Conservation (phyloP, 495 filamentous ascomycete genomes). For the Cercophora sp. region DNA sequence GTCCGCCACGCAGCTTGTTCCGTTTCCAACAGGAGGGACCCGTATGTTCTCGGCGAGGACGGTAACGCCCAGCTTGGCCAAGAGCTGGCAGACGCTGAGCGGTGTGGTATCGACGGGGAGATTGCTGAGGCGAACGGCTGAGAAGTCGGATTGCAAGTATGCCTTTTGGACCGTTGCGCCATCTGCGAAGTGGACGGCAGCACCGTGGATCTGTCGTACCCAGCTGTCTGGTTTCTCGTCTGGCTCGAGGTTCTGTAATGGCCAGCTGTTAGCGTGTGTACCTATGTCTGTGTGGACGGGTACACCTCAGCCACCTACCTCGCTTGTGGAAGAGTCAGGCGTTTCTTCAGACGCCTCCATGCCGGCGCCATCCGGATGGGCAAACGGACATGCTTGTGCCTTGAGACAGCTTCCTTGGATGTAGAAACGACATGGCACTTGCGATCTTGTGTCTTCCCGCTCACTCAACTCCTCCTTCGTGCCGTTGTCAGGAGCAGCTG, state of each 20-base stretch:
- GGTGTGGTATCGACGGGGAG: conserved; percentile 20
- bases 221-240: conserved; percentile 13
- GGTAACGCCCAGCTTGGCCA: conserved; percentile 9
- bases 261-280: background rate
- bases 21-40: background rate
- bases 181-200: conserved; percentile 24
- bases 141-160: conserved; percentile 26
- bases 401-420: background rate
- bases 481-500: background rate
- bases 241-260: background rate
- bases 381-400: background rate
- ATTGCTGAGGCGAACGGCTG: conserved; percentile 24
- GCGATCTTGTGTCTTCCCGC: background rate
- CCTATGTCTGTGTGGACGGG: background rate
- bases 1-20: conserved; percentile 12
- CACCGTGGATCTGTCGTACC: conserved; percentile 22
- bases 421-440: conserved; percentile 1
- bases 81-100: conserved; percentile 10
- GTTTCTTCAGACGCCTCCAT: background rate
- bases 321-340: background rate
- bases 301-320: background rate
- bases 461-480: background rate
- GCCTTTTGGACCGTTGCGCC: conserved; percentile 25
- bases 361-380: background rate
- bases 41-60: conserved; percentile 10